Percentiles rank a stretch among this genome's conserved stretches.
Evolutionary conservation across 1,284 basidiomycete genomes (phyloP).

Genomic region (Ceratobasidium sp.): DNA sequence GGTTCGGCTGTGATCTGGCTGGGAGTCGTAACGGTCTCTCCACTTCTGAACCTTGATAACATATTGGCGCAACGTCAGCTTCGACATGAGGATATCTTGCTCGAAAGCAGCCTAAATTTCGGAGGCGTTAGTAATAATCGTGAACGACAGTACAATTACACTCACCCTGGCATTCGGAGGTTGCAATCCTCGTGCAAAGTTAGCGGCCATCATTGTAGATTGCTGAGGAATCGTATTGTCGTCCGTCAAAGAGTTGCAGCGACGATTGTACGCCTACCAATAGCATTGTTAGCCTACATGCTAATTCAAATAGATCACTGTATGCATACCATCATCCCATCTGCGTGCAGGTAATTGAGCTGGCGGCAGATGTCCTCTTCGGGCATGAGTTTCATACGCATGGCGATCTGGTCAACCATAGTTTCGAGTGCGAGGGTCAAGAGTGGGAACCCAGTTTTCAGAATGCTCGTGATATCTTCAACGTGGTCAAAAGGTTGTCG

Average conservation of each 20-base stretch:
- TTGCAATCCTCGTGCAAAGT: constrained; percentile 30
- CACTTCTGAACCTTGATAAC: constrained; percentile 90
- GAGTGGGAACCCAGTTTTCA: constrained; percentile 97
- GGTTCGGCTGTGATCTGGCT: constrained; percentile 39
- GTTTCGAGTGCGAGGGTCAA: constrained; percentile 96
- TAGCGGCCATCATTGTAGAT: constrained; percentile 34
- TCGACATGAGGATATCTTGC: constrained; percentile 87
- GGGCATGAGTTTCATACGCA: constrained; percentile 88
- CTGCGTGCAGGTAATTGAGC: constrained; percentile 83
- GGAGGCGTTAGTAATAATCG: not conserved
- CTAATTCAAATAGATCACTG: not conserved
- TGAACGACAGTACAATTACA: not conserved
- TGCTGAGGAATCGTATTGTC: constrained; percentile 39
- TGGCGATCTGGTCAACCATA: constrained; percentile 94
- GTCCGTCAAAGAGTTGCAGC: constrained; percentile 38
- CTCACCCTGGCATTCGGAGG: constrained; percentile 44
- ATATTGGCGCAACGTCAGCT: constrained; percentile 87
- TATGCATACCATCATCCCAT: constrained; percentile 74
- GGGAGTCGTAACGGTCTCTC: constrained; percentile 88
- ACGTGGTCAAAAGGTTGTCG: constrained; percentile 91
- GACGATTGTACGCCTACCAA: constrained; percentile 36
- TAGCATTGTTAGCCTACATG: not conserved
- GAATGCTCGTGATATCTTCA: constrained; percentile 92
- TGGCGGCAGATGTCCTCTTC: constrained; percentile 98
- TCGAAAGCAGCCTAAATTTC: constrained; percentile 82